Conservation (phyloP, 129 eudicot species). For the Flaveria trinervia region DNA sequence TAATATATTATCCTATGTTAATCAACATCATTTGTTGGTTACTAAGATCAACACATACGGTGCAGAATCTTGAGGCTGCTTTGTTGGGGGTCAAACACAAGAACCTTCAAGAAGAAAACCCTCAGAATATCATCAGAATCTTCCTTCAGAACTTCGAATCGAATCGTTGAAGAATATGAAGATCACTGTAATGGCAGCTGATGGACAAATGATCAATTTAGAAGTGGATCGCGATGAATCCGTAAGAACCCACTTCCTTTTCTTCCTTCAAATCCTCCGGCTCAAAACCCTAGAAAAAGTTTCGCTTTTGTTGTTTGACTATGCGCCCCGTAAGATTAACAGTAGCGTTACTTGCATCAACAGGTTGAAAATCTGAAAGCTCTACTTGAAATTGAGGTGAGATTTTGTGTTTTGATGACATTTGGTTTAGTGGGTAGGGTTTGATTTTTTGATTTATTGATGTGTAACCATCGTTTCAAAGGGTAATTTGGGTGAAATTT, state of each 20-base stretch:
- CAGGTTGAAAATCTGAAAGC: constrained; percentile 98
- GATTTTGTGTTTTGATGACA: constrained; percentile 10
- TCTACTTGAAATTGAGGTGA: constrained; percentile 92
- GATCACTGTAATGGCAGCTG: constrained; percentile 93
- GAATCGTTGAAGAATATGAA: constrained; percentile 58
- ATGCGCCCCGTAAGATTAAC: not conserved
- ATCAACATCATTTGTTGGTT: not conserved
- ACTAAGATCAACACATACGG: constrained; percentile 13
- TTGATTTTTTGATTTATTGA: too few relatives aligned
- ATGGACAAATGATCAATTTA: constrained; percentile 80
- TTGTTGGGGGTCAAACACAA: constrained; percentile 22
- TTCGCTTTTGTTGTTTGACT: not conserved
- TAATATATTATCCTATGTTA: not conserved
- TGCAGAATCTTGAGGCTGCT: constrained; percentile 1
- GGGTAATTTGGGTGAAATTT: not conserved
- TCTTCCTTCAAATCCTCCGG: not conserved
- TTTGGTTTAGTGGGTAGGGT: not conserved
- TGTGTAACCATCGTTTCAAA: not conserved
- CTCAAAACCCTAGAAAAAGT: constrained; percentile 35
- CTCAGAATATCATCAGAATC: constrained; percentile 6
- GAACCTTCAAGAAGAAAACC: constrained; percentile 24
- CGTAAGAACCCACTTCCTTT: constrained; percentile 33
- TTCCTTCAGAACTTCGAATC: constrained; percentile 18
- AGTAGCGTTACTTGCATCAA: not conserved
- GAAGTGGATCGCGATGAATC: constrained; percentile 93